Evolutionary conservation across 306 rosid species (phyloP).

Genomic region (Macrotyloma uniflorum): DNA sequence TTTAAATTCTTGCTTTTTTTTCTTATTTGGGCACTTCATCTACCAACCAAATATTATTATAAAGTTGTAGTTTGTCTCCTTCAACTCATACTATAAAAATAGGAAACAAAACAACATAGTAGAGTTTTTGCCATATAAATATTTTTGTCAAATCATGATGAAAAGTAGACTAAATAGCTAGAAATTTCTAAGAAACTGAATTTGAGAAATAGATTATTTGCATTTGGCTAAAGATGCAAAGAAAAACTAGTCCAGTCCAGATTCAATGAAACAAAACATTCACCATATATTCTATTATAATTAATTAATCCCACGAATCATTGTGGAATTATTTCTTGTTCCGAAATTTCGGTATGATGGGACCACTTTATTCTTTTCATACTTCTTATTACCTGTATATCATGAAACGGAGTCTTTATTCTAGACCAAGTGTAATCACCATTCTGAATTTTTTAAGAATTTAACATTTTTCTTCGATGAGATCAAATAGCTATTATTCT

Average conservation of each 20-base stretch:
- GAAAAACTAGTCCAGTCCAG: not conserved
- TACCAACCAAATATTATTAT: too few species aligned
- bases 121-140: not conserved
- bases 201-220: too few species aligned
- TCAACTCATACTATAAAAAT: not conserved
- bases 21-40: too few species aligned
- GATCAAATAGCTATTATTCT: too few species aligned
- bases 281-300: not conserved
- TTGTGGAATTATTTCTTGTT: not conserved
- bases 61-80: not conserved
- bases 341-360: not conserved
- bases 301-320: not conserved
- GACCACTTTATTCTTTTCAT: not conserved
- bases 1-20: too few species aligned
- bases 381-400: too few species aligned
- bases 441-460: too few species aligned
- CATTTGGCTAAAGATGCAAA: not conserved
- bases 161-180: too few species aligned
- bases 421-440: too few species aligned
- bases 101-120: not conserved
- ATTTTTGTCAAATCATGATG: too few species aligned
- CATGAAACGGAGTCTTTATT: too few species aligned
- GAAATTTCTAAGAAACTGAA: not conserved
- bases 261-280: not conserved
- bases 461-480: too few species aligned